Percentiles rank a stretch among this genome's conserved stretches.
These are phyloP conservation scores for Fusarium mexicanum DNA, from an alignment of 2,329 filamentous ascomycete species.

Conservation along the genomic window DNA sequence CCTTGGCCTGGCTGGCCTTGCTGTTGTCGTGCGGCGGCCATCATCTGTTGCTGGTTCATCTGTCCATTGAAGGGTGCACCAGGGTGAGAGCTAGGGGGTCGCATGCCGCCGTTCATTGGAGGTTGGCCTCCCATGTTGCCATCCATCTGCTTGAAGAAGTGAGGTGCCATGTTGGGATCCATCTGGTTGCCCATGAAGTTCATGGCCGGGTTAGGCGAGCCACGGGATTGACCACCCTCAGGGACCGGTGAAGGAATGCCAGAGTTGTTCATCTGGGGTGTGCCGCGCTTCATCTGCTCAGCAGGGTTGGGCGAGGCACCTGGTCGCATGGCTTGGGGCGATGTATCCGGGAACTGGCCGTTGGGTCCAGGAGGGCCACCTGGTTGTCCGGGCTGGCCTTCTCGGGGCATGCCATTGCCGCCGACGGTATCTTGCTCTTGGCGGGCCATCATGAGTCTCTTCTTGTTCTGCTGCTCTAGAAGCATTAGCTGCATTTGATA, in stretches of 20 bases:
- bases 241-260: constrained; percentile 77
- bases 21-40: constrained; percentile 54
- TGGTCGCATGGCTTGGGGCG: constrained; percentile 72
- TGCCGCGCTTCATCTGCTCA: constrained; percentile 82
- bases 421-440: constrained; percentile 76
- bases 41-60: constrained; percentile 68
- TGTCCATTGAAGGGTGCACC: constrained; percentile 64
- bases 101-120: constrained; percentile 71
- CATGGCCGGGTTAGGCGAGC: constrained; percentile 70
- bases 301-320: constrained; percentile 80
- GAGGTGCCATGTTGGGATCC: constrained; percentile 68
- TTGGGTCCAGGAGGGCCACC: constrained; percentile 65
- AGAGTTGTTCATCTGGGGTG: constrained; percentile 75
- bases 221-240: constrained; percentile 72
- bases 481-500: constrained; percentile 93
- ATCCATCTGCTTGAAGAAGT: constrained; percentile 69
- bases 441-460: constrained; percentile 83
- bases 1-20: constrained; percentile 49
- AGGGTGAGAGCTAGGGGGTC: constrained; percentile 75
- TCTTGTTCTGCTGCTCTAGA: constrained; percentile 88
- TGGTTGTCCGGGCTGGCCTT: constrained; percentile 61
- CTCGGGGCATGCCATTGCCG: constrained; percentile 57
- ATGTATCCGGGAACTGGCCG: constrained; percentile 75
- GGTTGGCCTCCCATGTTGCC: constrained; percentile 52
- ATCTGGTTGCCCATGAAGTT: constrained; percentile 72